These are phyloP conservation scores for Syzygium oleosum DNA, from an alignment of 345 rosid genomes.

Conservation along the genomic window DNA sequence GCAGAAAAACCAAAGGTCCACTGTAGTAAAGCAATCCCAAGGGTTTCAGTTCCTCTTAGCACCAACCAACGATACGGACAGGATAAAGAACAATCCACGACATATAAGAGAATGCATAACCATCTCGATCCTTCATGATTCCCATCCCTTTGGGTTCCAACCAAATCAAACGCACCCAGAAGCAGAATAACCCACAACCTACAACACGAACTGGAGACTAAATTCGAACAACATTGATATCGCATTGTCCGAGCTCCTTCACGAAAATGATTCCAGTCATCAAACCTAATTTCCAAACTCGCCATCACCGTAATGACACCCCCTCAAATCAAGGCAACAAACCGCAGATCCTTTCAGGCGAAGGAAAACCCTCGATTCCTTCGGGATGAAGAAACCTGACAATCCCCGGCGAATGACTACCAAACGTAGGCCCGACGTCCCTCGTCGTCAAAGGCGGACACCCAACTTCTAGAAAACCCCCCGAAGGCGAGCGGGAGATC, in stretches of 20 bases:
- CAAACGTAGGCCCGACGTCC: too few relatives aligned
- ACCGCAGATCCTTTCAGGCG: background rate
- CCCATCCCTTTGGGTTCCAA: background rate
- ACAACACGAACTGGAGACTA: background rate
- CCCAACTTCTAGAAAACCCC: background rate
- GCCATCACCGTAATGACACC: too few relatives aligned
- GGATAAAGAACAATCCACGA: background rate
- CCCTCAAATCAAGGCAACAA: too few relatives aligned
- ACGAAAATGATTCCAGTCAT: background rate
- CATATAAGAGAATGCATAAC: background rate
- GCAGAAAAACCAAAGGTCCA: background rate
- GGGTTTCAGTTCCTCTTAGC: background rate
- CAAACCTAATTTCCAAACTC: background rate
- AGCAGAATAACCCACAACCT: background rate
- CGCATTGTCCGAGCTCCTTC: background rate
- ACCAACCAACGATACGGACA: background rate
- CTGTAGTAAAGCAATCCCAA: background rate
- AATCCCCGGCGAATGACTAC: too few relatives aligned
- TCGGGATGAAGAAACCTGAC: background rate
- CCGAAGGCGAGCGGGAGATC: background rate
- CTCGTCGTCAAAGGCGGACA: background rate
- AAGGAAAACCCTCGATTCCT: background rate
- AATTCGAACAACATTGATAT: background rate
- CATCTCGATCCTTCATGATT: background rate
- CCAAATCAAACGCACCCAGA: background rate